phyloP scores from a whole-genome alignment of 495 filamentous ascomycete species.

The Trichoderma asperelloides region DNA sequence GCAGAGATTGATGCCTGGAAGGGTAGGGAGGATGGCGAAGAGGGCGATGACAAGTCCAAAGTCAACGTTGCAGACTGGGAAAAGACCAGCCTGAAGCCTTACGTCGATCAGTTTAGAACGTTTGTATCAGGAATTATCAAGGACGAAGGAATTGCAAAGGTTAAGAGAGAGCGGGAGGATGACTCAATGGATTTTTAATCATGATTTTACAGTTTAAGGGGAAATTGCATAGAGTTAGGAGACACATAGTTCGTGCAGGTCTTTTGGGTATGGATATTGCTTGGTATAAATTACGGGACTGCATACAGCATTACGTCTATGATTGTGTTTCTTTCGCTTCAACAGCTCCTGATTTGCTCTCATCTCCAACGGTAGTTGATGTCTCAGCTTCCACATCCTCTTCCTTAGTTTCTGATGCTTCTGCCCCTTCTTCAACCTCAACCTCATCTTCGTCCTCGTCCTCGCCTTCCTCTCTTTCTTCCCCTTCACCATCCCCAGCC shows the following conservation, averaged over 20 bases:
- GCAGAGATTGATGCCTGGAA: conserved; percentile 71
- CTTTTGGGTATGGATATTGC: neutral
- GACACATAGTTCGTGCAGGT: neutral
- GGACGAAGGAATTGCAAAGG: conserved; percentile 67
- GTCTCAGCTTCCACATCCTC: neutral
- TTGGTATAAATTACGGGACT: neutral
- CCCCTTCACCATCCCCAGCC: conserved; percentile 17
- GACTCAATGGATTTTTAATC: conserved; percentile 52
- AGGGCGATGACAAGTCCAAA: conserved; percentile 28
- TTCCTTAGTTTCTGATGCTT: neutral
- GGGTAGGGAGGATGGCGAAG: conserved; percentile 19
- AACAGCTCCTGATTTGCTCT: neutral
- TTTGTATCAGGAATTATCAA: conserved; percentile 73
- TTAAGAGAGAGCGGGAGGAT: conserved; percentile 57
- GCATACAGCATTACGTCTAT: neutral
- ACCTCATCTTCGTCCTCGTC: conserved; percentile 14
- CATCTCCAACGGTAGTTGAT: neutral
- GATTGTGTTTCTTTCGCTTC: neutral
- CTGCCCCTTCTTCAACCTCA: neutral
- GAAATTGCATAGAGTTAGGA: neutral
- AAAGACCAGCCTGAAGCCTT: conserved; percentile 90
- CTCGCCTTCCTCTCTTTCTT: conserved; percentile 19
- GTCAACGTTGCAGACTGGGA: conserved; percentile 69
- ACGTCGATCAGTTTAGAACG: conserved; percentile 76
- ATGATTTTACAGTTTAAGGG: neutral